Evolutionary conservation across 768 basidiomycete species (phyloP).

Genomic region (Leccinum variicolor): DNA sequence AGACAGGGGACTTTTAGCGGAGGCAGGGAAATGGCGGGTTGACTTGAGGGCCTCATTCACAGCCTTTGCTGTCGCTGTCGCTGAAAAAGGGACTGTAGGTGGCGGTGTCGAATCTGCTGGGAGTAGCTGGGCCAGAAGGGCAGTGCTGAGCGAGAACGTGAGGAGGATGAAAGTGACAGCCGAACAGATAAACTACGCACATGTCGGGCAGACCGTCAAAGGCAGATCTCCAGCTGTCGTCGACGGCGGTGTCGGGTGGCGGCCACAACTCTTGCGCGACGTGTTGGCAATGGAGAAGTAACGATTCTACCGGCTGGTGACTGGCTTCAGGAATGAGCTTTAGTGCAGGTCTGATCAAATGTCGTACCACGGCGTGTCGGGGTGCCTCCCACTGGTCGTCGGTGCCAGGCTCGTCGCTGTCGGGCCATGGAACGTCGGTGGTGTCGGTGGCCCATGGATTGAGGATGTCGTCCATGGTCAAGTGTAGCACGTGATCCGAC

Average conservation of each 20-base stretch:
- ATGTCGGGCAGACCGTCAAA: conserved; percentile 52
- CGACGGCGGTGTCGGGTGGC: conserved; percentile 21
- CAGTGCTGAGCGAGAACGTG: conserved; percentile 32
- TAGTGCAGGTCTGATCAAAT: conserved; percentile 10
- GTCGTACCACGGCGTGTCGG: conserved; percentile 58
- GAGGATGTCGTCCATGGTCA: conserved; percentile 45
- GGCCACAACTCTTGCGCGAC: conserved; percentile 56
- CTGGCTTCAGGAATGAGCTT: conserved; percentile 17
- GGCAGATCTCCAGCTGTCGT: conserved; percentile 38
- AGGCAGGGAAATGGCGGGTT: conserved; percentile 55
- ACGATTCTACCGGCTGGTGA: conserved; percentile 59
- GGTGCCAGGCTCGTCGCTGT: not conserved
- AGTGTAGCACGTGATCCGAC: conserved; percentile 18
- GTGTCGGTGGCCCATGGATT: conserved; percentile 72
- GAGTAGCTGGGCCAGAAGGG: conserved; percentile 41
- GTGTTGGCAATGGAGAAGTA: conserved; percentile 48
- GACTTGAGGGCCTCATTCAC: conserved; percentile 59
- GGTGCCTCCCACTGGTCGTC: conserved; percentile 66
- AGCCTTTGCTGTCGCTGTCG: conserved; percentile 56
- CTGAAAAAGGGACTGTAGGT: conserved; percentile 45
- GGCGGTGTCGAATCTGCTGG: conserved; percentile 53
- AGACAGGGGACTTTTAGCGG: conserved; percentile 64
- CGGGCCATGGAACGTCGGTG: not conserved
- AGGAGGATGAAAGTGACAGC: conserved; percentile 1
- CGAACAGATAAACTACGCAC: conserved; percentile 40